Evolutionary conservation across 805 yeast genomes (phyloP).

Genomic region (Pichia exigua): DNA sequence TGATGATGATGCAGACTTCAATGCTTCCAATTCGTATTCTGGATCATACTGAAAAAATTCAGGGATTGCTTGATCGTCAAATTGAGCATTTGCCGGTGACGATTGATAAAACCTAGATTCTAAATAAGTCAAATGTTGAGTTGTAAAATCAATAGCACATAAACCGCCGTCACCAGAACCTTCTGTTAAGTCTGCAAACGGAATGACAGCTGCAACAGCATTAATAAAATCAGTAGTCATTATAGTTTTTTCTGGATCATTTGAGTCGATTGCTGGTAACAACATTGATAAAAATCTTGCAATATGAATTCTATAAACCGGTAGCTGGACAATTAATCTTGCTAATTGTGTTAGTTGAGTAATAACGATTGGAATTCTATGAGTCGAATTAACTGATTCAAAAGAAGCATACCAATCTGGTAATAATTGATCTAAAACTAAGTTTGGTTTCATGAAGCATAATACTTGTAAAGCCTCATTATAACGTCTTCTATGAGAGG

Average conservation of each 20-base stretch:
- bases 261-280: conserved; percentile 79
- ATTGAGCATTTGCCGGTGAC: conserved; percentile 19
- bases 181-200: conserved; percentile 52
- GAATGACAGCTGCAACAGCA: conserved; percentile 62
- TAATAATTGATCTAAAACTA: conserved; percentile 45
- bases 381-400: conserved; percentile 61
- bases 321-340: conserved; percentile 56
- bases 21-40: conserved; percentile 45
- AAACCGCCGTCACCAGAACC: conserved; percentile 34
- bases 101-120: conserved; percentile 33
- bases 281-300: conserved; percentile 64
- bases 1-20: conserved; percentile 63
- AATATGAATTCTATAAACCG: conserved; percentile 67
- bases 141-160: conserved; percentile 48
- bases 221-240: conserved; percentile 63
- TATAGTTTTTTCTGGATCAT: conserved; percentile 70
- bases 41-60: conserved; percentile 34
- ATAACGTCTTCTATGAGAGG: conserved; percentile 47
- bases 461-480: conserved; percentile 54
- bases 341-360: conserved; percentile 57
- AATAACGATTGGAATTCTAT: conserved; percentile 68
- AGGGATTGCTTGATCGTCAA: conserved; percentile 17
- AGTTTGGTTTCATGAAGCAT: conserved; percentile 51
- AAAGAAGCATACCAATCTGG: conserved; percentile 74
- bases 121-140: conserved; percentile 52